These are phyloP conservation scores for Fraxinus excelsior DNA, from an alignment of 257 asterid genomes.

Conservation along the genomic window DNA sequence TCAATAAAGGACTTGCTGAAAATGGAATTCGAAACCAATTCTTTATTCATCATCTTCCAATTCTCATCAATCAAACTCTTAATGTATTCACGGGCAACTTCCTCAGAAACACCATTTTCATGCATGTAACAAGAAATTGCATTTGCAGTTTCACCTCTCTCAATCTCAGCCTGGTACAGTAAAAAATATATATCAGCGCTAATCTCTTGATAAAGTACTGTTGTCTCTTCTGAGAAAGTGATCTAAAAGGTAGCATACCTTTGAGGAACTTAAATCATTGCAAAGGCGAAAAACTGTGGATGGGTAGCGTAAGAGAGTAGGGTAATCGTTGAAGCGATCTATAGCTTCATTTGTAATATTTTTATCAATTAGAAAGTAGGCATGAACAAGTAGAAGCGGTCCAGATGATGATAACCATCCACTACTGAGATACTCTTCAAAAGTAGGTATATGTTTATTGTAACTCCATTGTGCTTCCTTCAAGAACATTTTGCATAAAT, in stretches of 20 bases:
- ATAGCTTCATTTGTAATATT: conserved; percentile 27
- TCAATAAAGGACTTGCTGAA: conserved; percentile 8
- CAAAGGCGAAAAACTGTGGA: conserved; percentile 23
- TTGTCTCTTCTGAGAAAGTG: not conserved
- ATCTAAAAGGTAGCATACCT: not conserved
- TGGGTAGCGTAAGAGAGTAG: conserved; percentile 7
- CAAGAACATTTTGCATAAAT: conserved; percentile 27
- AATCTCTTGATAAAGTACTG: too few relatives aligned
- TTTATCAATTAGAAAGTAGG: conserved; percentile 26
- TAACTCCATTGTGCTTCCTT: conserved; percentile 25
- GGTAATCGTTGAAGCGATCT: conserved; percentile 12
- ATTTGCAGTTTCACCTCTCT: conserved; percentile 27
- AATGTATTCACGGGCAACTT: conserved; percentile 11
- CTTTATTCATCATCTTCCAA: conserved; percentile 25
- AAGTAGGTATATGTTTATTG: conserved; percentile 7
- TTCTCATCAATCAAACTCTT: conserved; percentile 11
- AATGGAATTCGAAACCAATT: not conserved
- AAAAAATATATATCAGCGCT: not conserved
- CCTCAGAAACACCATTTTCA: conserved; percentile 27
- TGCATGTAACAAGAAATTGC: conserved; percentile 34
- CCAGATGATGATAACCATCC: conserved; percentile 40
- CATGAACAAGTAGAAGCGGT: conserved; percentile 25
- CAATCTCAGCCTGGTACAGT: conserved; percentile 18
- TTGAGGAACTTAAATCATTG: conserved; percentile 25
- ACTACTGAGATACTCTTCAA: conserved; percentile 32